These are phyloP conservation scores for Stentor roeselii DNA, from an alignment of 73 alveolate species.

Conservation along the genomic window DNA sequence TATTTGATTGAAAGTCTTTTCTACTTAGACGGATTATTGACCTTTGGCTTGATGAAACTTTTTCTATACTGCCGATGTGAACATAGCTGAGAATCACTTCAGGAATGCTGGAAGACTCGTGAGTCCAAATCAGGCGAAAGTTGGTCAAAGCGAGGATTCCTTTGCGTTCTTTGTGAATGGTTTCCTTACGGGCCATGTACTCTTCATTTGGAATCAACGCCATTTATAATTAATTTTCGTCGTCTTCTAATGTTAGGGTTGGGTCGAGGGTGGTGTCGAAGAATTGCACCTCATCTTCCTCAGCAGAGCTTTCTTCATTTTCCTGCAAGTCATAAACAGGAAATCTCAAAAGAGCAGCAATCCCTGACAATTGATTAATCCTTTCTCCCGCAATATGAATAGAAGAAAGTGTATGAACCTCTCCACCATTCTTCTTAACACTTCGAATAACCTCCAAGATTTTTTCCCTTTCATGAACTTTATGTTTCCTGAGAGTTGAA, in stretches of 20 bases:
- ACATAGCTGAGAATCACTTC: neutral
- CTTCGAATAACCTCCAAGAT: constrained; percentile 54
- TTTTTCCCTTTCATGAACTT: constrained; percentile 47
- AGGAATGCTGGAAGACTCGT: neutral
- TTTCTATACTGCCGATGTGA: neutral
- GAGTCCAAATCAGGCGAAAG: neutral
- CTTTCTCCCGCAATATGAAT: constrained; percentile 73
- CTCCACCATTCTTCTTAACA: constrained; percentile 36
- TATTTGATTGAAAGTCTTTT: neutral
- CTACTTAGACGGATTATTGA: neutral
- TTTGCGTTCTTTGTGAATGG: neutral
- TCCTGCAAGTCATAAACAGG: constrained; percentile 66
- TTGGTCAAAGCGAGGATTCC: neutral
- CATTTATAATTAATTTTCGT: neutral
- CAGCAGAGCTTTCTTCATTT: constrained; percentile 47
- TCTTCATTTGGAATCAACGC: constrained; percentile 1
- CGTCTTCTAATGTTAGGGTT: no score
- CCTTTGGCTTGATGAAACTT: neutral
- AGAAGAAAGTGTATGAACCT: constrained; percentile 53
- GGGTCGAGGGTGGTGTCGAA: no score
- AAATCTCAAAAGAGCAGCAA: constrained; percentile 73
- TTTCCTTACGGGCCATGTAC: constrained; percentile 14
- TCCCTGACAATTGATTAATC: constrained; percentile 72
- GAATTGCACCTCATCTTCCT: constrained; percentile 51
- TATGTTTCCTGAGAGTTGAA: constrained; percentile 65